A percentile compares a stretch with the other conserved stretches of the same genome.
These are phyloP conservation scores for Ricinus communis DNA, from an alignment of 345 rosid genomes.

Conservation along the genomic window DNA sequence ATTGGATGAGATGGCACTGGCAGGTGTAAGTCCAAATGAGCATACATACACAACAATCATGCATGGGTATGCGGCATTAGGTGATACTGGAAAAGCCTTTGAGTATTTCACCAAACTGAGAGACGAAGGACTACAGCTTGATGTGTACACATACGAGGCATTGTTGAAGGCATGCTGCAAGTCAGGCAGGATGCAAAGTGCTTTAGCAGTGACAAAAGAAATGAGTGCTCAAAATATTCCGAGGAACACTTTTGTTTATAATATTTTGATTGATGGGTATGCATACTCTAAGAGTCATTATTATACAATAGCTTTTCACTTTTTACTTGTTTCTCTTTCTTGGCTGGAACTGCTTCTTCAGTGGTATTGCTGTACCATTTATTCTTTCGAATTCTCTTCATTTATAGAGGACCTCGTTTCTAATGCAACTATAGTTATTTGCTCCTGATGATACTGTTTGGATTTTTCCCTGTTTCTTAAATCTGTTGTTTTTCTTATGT, in stretches of 20 bases:
- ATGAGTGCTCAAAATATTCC: conserved; percentile 79
- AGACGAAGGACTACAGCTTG: conserved; percentile 83
- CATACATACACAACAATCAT: conserved; percentile 93
- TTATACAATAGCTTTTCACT: too few species aligned
- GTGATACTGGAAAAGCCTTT: conserved; percentile 93
- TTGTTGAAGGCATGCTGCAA: conserved; percentile 97
- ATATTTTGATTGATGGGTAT: conserved; percentile 93
- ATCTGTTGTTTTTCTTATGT: not conserved
- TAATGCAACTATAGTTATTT: not conserved
- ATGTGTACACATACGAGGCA: conserved; percentile 82
- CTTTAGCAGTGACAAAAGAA: conserved; percentile 91
- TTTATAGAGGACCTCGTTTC: not conserved
- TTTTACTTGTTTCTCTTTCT: not conserved
- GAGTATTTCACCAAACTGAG: conserved; percentile 78
- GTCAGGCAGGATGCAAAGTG: conserved; percentile 98
- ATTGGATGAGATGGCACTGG: conserved; percentile 81
- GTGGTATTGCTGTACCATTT: not conserved
- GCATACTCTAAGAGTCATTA: not conserved
- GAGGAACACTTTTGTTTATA: conserved; percentile 76
- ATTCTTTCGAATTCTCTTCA: too few species aligned
- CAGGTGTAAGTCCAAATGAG: conserved; percentile 76
- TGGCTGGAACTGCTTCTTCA: too few species aligned
- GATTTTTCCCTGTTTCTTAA: not conserved
- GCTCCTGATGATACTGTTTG: not conserved
- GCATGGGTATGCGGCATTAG: conserved; percentile 95